Percentiles rank a stretch among this genome's conserved stretches.
phyloP scores from a whole-genome alignment of 1,284 basidiomycete genomes.

The Porogramme epimiltina region DNA sequence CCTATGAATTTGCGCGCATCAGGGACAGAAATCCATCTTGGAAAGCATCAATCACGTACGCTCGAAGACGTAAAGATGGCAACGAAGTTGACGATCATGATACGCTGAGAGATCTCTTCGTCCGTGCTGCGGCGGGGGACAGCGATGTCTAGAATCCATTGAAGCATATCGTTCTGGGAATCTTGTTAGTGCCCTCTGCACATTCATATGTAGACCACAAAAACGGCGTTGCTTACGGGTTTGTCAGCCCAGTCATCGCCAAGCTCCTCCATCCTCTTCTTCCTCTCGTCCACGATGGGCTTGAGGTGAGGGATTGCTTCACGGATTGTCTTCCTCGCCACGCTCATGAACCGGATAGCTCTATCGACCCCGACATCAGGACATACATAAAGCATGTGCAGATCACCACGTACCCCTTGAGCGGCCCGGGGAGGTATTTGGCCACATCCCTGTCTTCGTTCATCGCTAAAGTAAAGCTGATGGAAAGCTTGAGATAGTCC shows the following conservation, averaged over 20 bases:
- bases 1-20: too few species aligned
- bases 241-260: conserved; percentile 9
- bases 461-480: conserved; percentile 28
- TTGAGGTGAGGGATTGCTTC: conserved; percentile 6
- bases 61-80: conserved; percentile 35
- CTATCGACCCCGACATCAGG: background rate
- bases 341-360: background rate
- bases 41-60: conserved; percentile 16
- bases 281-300: conserved; percentile 24
- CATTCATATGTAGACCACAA: background rate
- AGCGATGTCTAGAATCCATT: conserved; percentile 28
- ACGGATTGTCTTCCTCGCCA: background rate
- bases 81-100: conserved; percentile 27
- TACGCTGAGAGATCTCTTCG: too few species aligned
- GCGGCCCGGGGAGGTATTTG: conserved; percentile 33
- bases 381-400: background rate
- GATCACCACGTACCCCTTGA: background rate
- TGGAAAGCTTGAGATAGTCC: conserved; percentile 15
- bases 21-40: background rate
- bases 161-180: conserved; percentile 33
- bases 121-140: too few species aligned
- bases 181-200: background rate
- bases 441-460: conserved; percentile 34
- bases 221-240: conserved; percentile 2
- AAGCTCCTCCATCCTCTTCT: conserved; percentile 8